Percentiles rank a stretch among this genome's conserved stretches.
These are phyloP conservation scores for Hanseniaspora sp. DNA, from an alignment of 1,139 yeast genomes.

Conservation along the genomic window DNA sequence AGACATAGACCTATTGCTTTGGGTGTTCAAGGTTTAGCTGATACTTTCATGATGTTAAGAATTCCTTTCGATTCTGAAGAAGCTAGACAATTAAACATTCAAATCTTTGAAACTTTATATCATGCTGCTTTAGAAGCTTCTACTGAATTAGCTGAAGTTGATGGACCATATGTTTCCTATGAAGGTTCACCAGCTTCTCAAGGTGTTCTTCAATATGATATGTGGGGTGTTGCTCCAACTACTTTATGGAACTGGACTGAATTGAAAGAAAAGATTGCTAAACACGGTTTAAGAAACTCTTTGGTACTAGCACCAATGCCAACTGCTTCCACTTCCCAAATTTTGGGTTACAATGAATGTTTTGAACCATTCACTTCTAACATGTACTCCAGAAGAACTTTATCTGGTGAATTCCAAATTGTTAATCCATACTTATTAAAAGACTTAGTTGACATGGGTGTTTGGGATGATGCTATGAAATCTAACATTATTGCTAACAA, in stretches of 20 bases:
- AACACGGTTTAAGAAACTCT: conserved; percentile 69
- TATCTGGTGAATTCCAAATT: conserved; percentile 81
- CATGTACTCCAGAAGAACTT: conserved; percentile 73
- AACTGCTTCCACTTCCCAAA: conserved; percentile 87
- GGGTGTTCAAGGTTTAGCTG: conserved; percentile 88
- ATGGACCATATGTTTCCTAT: conserved; percentile 60
- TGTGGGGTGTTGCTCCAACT: conserved; percentile 70
- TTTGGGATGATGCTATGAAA: conserved; percentile 76
- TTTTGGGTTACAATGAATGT: conserved; percentile 79
- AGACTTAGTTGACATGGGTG: conserved; percentile 71
- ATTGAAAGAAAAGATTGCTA: conserved; percentile 48
- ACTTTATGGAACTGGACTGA: conserved; percentile 56
- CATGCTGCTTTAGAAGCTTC: conserved; percentile 80
- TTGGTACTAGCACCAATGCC: conserved; percentile 89
- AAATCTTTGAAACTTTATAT: conserved; percentile 79
- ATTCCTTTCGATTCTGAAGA: conserved; percentile 69
- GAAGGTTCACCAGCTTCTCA: conserved; percentile 74
- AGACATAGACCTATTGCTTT: conserved; percentile 77
- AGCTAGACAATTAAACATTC: conserved; percentile 61
- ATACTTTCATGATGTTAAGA: conserved; percentile 63
- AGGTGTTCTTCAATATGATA: conserved; percentile 66
- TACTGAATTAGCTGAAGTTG: conserved; percentile 52
- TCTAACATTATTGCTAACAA: conserved; percentile 65
- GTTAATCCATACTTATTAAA: conserved; percentile 73
- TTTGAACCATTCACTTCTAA: conserved; percentile 87